Base-by-base conservation (phyloP, 768 basidiomycete genomes). In the Kwoniella sp. region DNA sequence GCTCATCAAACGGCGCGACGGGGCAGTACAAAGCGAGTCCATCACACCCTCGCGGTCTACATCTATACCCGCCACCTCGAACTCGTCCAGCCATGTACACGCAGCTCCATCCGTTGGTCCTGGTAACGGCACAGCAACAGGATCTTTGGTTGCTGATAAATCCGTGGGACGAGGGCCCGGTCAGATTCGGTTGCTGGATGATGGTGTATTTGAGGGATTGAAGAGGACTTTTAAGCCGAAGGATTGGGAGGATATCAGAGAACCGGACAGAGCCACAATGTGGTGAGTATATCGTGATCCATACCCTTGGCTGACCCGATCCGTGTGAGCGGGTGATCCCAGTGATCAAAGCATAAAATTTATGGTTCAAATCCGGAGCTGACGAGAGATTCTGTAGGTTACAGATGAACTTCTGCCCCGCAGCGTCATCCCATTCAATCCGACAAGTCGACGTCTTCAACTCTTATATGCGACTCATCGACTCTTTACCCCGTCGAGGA, bases 231-330 rank as follows among this genome's bases (percentile, higher is more conserved):
- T 44, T 19, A 44, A 6, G 10, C 40, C 17, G 40, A 44, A 44
- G 17, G 40, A 44, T 15, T 44, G 40, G 47, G 49, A 22, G 15
- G 36, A 22, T 5, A 33, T 58, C 19, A 46, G n/a, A 36, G 57
- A 58, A 50, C 57, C 57, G 19, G 29, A 50, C 10, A 58, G 57
- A 37, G 57, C 57, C 15, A 50, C 7, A 4, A n/a, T 58, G 22
- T 58, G 57, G 57, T 58, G 21, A 33, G 47, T 36, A n/a, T 12
- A n/a, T 30, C 12, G n/a, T n/a, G n/a, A n/a, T n/a, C n/a, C n/a
- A n/a, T n/a, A n/a, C n/a, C n/a, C n/a, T n/a, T n/a, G n/a, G n/a
- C n/a, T n/a, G n/a, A n/a, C n/a, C n/a, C n/a, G n/a, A n/a, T n/a
- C n/a, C n/a, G n/a, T n/a, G n/a, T n/a, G n/a, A n/a, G n/a, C n/a